A percentile compares a stretch with the other conserved stretches of the same genome.
phyloP scores from a whole-genome alignment of 805 yeast species.

The Cyberlindnera xylosilytica region DNA sequence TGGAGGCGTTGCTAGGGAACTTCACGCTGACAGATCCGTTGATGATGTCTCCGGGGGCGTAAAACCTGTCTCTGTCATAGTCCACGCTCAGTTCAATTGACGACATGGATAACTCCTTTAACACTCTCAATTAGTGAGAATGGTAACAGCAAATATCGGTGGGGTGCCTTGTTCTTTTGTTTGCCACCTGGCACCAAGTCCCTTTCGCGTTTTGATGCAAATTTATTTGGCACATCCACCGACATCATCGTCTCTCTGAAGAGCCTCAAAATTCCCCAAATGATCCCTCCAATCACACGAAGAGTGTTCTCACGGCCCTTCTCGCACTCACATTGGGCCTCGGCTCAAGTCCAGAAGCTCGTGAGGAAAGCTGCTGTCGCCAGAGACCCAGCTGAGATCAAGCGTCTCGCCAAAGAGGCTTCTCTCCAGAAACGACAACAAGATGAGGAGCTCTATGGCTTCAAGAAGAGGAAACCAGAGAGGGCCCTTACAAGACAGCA shows the following conservation, averaged over 20 bases:
- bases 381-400: constrained; percentile 8
- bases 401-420: constrained; percentile 2
- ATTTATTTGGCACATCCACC: too few species aligned
- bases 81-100: neutral
- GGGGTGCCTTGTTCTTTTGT: too few species aligned
- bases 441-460: neutral
- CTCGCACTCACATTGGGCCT: neutral
- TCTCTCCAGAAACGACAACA: neutral
- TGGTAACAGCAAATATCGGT: too few species aligned
- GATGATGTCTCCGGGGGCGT: neutral
- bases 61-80: neutral
- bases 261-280: too few species aligned
- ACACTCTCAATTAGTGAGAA: too few species aligned
- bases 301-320: neutral
- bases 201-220: too few species aligned
- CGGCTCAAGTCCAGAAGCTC: neutral
- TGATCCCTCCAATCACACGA: neutral
- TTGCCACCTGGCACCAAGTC: too few species aligned
- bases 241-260: too few species aligned
- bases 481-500: constrained; percentile 22
- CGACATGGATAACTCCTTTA: too few species aligned
- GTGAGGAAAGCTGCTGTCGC: neutral
- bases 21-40: neutral
- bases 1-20: neutral
- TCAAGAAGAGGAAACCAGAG: constrained; percentile 4